phyloP scores from a whole-genome alignment of 768 basidiomycete species.

The Amylocystis lapponica region DNA sequence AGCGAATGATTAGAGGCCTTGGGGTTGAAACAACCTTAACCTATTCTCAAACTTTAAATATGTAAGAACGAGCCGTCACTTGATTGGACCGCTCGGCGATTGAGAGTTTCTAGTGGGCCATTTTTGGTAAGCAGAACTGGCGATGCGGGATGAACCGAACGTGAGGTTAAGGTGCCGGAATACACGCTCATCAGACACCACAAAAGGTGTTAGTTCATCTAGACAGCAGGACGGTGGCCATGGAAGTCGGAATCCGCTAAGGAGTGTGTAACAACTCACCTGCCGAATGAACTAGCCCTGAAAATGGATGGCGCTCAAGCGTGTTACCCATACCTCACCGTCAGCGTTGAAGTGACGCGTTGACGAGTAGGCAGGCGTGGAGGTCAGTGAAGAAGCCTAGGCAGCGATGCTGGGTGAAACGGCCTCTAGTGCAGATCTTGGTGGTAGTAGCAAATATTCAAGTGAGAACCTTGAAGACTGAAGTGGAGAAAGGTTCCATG shows the following conservation, averaged over 20 bases:
- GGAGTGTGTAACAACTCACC: conserved; percentile 88
- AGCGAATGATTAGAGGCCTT: conserved; percentile 91
- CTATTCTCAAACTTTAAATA: conserved; percentile 72
- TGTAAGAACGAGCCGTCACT: conserved; percentile 52
- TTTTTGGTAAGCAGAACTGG: conserved; percentile 72
- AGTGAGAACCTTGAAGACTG: conserved; percentile 83
- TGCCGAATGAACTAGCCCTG: conserved; percentile 88
- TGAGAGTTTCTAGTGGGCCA: conserved; percentile 70
- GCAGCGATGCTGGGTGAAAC: conserved; percentile 69
- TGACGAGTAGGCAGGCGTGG: conserved; percentile 76
- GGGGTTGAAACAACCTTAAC: conserved; percentile 85
- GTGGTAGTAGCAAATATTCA: conserved; percentile 88
- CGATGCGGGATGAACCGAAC: conserved; percentile 68
- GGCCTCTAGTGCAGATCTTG: conserved; percentile 83
- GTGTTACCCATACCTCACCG: conserved; percentile 81
- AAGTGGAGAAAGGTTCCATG: conserved; percentile 87
- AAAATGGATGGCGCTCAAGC: conserved; percentile 89
- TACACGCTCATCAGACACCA: conserved; percentile 82
- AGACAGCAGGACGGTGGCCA: conserved; percentile 87
- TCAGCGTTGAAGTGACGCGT: conserved; percentile 65
- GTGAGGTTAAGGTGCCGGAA: conserved; percentile 77
- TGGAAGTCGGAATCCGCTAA: conserved; percentile 83
- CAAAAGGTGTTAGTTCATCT: conserved; percentile 82
- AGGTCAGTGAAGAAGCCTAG: conserved; percentile 76
- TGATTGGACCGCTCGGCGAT: conserved; percentile 50